Evolutionary conservation across 202 grass and related monocot genomes (phyloP).

Genomic region (Hordeum pubiflorum): DNA sequence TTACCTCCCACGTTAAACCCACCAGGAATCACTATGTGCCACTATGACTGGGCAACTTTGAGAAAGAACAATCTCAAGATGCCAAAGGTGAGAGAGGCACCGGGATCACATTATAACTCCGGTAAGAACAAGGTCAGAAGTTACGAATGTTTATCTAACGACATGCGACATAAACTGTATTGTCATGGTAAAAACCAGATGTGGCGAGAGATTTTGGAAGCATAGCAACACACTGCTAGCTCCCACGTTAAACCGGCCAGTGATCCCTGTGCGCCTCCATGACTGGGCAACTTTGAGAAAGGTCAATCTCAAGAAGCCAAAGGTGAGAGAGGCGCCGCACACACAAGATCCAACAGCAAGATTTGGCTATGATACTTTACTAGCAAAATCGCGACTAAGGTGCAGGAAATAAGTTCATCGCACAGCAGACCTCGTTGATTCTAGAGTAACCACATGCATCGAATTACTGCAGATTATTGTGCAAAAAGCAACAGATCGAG

Average conservation of each 20-base stretch:
- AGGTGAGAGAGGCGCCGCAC: constrained; percentile 59
- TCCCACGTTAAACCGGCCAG: constrained; percentile 64
- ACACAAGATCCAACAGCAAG: neutral
- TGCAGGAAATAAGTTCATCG: neutral
- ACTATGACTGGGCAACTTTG: constrained; percentile 72
- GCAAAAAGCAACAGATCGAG: neutral
- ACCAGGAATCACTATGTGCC: constrained; percentile 40
- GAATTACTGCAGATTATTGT: neutral
- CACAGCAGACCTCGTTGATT: neutral
- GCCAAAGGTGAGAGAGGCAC: constrained; percentile 84
- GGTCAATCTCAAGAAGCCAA: constrained; percentile 73
- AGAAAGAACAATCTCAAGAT: constrained; percentile 62
- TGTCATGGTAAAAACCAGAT: neutral
- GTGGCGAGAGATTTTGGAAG: constrained; percentile 71
- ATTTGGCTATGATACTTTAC: neutral
- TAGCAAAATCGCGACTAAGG: neutral
- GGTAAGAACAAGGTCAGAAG: neutral
- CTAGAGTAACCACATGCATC: neutral
- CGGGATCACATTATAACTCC: neutral
- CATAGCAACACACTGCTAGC: constrained; percentile 40
- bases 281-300: constrained; percentile 66
- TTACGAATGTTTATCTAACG: neutral
- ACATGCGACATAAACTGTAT: neutral
- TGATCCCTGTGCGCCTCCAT: constrained; percentile 57
- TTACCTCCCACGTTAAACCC: constrained; percentile 68